Conservation (phyloP, 371 early-diverging fungal species). For the Mucor lusitanicus region DNA sequence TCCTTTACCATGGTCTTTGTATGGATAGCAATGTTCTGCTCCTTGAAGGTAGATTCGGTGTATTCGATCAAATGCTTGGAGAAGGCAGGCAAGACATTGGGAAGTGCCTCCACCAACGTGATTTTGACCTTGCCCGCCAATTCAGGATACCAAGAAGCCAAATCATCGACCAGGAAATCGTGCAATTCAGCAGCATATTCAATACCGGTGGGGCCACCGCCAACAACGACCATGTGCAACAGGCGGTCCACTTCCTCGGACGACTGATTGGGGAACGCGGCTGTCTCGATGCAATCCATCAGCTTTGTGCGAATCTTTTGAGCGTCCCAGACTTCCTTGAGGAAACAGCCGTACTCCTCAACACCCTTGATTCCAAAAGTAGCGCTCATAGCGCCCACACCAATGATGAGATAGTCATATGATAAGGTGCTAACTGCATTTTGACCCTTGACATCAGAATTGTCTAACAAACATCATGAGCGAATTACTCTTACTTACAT, state of each 20-base stretch:
- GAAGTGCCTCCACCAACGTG: slow-evolving; percentile 87
- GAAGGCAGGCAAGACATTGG: slow-evolving; percentile 88
- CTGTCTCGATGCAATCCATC: slow-evolving; percentile 90
- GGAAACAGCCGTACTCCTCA: slow-evolving; percentile 83
- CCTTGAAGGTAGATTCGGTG: slow-evolving; percentile 85
- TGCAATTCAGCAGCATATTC: slow-evolving; percentile 95
- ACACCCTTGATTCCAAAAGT: slow-evolving; percentile 92
- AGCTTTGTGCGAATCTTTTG: slow-evolving; percentile 83
- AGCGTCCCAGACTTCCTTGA: slow-evolving; percentile 90
- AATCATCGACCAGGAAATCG: slow-evolving; percentile 88
- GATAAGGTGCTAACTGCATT: slow-evolving; percentile 59
- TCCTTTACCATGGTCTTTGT: slow-evolving; percentile 91
- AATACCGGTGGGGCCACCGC: slow-evolving; percentile 96
- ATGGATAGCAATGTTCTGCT: slow-evolving; percentile 82
- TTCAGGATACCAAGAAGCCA: slow-evolving; percentile 69
- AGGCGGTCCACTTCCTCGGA: slow-evolving; percentile 81
- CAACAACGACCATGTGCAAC: slow-evolving; percentile 94
- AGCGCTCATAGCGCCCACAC: slow-evolving; percentile 85
- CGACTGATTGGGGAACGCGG: slow-evolving; percentile 79
- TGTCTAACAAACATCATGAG: slow-evolving; percentile 49
- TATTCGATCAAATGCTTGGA: slow-evolving; percentile 88
- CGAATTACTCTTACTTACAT: not conserved
- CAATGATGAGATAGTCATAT: slow-evolving; percentile 91
- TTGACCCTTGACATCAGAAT: slow-evolving; percentile 70
- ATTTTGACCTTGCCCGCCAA: slow-evolving; percentile 84